These are phyloP conservation scores for Colletotrichum scovillei DNA, from an alignment of 2,329 filamentous ascomycete genomes.

Conservation along the genomic window DNA sequence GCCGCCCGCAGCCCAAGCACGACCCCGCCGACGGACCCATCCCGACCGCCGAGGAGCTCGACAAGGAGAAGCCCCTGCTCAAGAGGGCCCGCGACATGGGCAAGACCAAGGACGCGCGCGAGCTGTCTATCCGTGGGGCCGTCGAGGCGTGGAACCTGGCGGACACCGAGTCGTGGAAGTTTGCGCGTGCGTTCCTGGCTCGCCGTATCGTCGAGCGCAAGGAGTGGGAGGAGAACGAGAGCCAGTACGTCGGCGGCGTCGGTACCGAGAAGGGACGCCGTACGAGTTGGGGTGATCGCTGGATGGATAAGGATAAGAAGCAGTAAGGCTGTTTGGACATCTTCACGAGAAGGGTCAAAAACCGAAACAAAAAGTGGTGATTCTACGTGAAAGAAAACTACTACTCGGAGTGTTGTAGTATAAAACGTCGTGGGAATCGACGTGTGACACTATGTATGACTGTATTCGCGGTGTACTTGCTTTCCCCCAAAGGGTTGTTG, in stretches of 20 bases:
- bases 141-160: slow-evolving; percentile 77
- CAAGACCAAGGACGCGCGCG: slow-evolving; percentile 53
- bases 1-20: slow-evolving; percentile 61
- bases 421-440: background rate
- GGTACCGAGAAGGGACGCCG: slow-evolving; percentile 60
- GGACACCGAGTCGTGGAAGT: slow-evolving; percentile 83
- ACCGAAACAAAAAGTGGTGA: background rate
- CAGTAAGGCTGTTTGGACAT: background rate
- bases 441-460: background rate
- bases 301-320: slow-evolving; percentile 44
- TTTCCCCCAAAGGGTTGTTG: background rate
- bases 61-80: slow-evolving; percentile 66
- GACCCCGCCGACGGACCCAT: slow-evolving; percentile 61
- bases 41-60: slow-evolving; percentile 63
- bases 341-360: background rate
- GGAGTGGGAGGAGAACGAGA: slow-evolving; percentile 78
- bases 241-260: slow-evolving; percentile 71
- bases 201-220: slow-evolving; percentile 70
- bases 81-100: slow-evolving; percentile 56
- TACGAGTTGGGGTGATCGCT: slow-evolving; percentile 46
- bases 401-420: background rate
- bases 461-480: slow-evolving; percentile 4
- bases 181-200: slow-evolving; percentile 75
- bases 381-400: background rate
- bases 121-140: slow-evolving; percentile 61